Evolutionary conservation across 1,284 basidiomycete species (phyloP), one percentile per base, ranked within the genome.

Genomic region (Meripilus lineatus): DNA sequence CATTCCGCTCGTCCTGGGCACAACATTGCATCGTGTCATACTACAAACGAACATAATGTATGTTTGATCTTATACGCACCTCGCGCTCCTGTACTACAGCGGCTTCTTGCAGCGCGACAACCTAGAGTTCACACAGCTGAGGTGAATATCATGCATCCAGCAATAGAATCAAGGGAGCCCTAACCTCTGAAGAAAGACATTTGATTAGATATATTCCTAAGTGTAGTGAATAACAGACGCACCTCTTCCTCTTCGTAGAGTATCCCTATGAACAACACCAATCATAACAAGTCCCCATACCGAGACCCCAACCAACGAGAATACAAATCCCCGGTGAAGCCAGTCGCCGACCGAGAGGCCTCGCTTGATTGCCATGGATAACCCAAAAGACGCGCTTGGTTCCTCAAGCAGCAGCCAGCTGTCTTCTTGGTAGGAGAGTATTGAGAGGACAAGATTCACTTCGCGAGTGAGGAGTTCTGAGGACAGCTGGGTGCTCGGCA

Each of bases 211-310:
- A 30, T n/a, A 30, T 17, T 30, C 5, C n/a, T 28, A 11, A 30
- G 5, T n/a, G 34, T 13, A 13, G 8, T 18, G 28, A 20, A 6
- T 7, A 15, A 11, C 21, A 8, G 20, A 53, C 56, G 40, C 45
- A 60, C 59, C 59, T 57, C 50, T 49, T 15, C 61, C 59, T 14
- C 57, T 52, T 41, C 36, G 43, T 39, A 63, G n/a, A 5, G 55
- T 63, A 25, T 60, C 52, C 25, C 51, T 50, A 44, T 63, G 61
- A 8, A 59, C 56, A n/a, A 54, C 51, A 7, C 58, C 61, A 18
- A 61, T 63, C 56, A 57, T 58, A 39, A 56, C 56, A 15, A 58
- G 30, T 2, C 59, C 61, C 57, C 58, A 60, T 2, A 56, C 53
- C 28, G 53, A 55, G 17, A 63, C 47, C 3, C 61, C 61, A 1